Evolutionary conservation across 148 eudicot genomes (phyloP).

Genomic region (Camellia lanceoleosa): DNA sequence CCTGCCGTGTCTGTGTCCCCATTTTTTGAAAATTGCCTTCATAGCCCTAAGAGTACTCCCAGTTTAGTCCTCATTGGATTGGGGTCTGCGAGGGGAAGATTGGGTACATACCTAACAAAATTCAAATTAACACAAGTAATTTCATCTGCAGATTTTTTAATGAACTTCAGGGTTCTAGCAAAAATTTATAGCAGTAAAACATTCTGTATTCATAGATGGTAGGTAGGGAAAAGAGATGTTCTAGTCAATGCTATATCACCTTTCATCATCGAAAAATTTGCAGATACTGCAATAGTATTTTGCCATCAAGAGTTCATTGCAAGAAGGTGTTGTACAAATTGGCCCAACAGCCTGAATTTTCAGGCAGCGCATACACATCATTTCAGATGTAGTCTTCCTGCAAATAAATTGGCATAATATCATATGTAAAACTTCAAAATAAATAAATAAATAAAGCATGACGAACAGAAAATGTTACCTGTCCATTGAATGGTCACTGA

Average conservation of each 20-base stretch:
- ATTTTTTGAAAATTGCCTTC: no score
- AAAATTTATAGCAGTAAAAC: not conserved
- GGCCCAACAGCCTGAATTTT: constrained; percentile 88
- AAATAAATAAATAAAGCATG: not conserved
- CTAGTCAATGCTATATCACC: constrained; percentile 34
- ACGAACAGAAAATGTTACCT: constrained; percentile 41
- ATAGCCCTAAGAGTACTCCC: no score
- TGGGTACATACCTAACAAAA: no score
- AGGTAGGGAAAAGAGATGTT: not conserved
- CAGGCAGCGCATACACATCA: constrained; percentile 94
- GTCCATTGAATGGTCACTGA: constrained; percentile 96
- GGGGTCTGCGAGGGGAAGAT: no score
- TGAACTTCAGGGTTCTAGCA: not conserved
- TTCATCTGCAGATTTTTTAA: not conserved
- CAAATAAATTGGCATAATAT: constrained; percentile 14
- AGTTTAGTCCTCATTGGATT: no score
- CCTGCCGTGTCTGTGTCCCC: no score
- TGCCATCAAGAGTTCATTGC: constrained; percentile 75
- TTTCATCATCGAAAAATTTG: constrained; percentile 94
- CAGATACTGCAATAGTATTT: constrained; percentile 84
- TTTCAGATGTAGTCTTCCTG: constrained; percentile 94
- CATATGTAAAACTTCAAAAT: constrained; percentile 1
- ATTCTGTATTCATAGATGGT: not conserved
- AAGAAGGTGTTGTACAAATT: constrained; percentile 71
- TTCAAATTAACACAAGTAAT: no score